These are phyloP conservation scores for Starmerella ratchasimensis DNA, from an alignment of 805 yeast genomes.

Conservation along the genomic window DNA sequence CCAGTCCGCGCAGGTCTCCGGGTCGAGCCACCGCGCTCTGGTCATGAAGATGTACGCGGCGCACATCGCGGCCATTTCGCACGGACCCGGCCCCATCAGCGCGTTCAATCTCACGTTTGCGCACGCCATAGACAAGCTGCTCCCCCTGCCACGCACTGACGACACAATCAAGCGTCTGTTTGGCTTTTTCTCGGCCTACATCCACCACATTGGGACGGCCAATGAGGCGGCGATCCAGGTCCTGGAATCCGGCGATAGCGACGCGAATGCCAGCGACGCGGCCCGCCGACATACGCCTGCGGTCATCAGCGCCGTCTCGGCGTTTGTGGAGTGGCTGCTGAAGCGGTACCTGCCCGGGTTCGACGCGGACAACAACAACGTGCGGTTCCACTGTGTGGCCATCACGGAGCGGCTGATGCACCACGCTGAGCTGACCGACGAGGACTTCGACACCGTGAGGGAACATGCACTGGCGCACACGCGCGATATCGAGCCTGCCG, in stretches of 20 bases:
- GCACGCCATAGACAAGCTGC: conserved; percentile 45
- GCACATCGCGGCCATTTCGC: conserved; percentile 6
- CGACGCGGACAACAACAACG: conserved; percentile 60
- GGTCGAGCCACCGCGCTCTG: conserved; percentile 7
- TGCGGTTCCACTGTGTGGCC: conserved; percentile 68
- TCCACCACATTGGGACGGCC: no score
- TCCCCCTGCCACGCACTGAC: conserved; percentile 76
- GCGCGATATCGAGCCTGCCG: conserved; percentile 51
- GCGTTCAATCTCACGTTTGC: conserved; percentile 46
- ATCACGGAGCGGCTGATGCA: conserved; percentile 58
- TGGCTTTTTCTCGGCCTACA: conserved; percentile 80
- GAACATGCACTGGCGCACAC: conserved; percentile 49
- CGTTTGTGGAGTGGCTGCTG: conserved; percentile 12
- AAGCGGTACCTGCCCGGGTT: conserved; percentile 49
- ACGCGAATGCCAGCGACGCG: conserved; percentile 17
- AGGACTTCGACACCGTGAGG: conserved; percentile 48
- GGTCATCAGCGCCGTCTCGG: conserved; percentile 1
- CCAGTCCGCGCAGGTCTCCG: conserved; percentile 14
- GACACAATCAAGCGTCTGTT: conserved; percentile 78
- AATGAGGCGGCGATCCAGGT: no score
- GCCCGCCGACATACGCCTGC: neutral
- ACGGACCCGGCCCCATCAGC: conserved; percentile 17
- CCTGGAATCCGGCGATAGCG: conserved; percentile 60
- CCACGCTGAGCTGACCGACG: conserved; percentile 63
- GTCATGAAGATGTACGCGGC: conserved; percentile 4